phyloP scores from a whole-genome alignment of 73 alveolate genomes.

The Breviolum minutum region DNA sequence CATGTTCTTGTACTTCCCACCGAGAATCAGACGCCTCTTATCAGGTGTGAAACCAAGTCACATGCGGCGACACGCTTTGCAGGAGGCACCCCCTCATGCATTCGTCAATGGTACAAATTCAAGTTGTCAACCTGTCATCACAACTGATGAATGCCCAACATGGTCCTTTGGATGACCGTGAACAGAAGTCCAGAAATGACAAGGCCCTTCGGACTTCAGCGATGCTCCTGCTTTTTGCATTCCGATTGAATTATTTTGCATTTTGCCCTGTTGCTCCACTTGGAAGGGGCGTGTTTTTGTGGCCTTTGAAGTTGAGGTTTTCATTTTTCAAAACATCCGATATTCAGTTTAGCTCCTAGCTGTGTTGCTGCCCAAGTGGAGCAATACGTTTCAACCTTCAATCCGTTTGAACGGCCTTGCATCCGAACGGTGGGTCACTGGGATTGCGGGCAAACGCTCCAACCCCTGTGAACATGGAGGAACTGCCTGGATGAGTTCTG shows the following conservation, averaged over 20 bases:
- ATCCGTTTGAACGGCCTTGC: background rate
- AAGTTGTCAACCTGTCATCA: background rate
- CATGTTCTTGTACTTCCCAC: too few relatives aligned
- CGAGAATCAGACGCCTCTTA: too few relatives aligned
- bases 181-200: background rate
- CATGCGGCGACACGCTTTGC: constrained; percentile 29
- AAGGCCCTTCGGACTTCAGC: background rate
- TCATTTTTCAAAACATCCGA: too few relatives aligned
- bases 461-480: too few relatives aligned
- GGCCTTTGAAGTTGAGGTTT: background rate
- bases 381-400: background rate
- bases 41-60: background rate
- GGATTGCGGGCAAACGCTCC: too few relatives aligned
- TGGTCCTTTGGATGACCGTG: constrained; percentile 51
- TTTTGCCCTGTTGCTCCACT: background rate
- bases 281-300: background rate
- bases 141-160: background rate
- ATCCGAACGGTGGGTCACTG: too few relatives aligned
- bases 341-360: too few relatives aligned
- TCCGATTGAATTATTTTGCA: constrained; percentile 3
- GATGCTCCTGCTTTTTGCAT: constrained; percentile 15
- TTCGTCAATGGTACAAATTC: background rate
- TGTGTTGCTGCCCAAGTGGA: background rate
- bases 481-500: too few relatives aligned
- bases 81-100: constrained; percentile 4